Evolutionary conservation across 805 yeast species (phyloP).

Genomic region (Candida schatavii): DNA sequence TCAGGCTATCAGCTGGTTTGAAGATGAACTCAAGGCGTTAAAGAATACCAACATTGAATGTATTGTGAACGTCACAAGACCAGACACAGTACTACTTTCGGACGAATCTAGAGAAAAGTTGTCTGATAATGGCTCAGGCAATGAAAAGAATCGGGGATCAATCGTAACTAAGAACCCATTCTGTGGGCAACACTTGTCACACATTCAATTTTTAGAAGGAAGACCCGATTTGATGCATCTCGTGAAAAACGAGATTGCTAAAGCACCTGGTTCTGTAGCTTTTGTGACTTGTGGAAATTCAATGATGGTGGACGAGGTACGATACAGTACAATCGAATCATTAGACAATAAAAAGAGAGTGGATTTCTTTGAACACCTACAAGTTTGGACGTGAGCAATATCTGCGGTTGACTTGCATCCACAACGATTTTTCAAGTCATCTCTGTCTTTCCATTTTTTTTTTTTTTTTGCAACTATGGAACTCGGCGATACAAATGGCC

Average conservation of each 20-base stretch:
- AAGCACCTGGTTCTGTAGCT: slow-evolving; percentile 35
- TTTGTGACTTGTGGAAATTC: slow-evolving; percentile 35
- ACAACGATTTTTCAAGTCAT: too few relatives aligned
- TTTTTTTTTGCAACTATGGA: too few relatives aligned
- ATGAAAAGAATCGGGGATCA: neutral
- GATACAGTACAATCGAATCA: slow-evolving; percentile 38
- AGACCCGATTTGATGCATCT: slow-evolving; percentile 43
- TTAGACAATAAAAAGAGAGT: slow-evolving; percentile 42
- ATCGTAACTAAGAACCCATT: neutral
- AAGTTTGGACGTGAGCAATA: slow-evolving; percentile 63
- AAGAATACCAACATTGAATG: slow-evolving; percentile 26
- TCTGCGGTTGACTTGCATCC: too few relatives aligned
- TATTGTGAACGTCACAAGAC: slow-evolving; percentile 28
- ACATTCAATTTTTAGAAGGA: slow-evolving; percentile 33
- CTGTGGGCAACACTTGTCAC: slow-evolving; percentile 7
- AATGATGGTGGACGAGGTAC: slow-evolving; percentile 29
- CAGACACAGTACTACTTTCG: slow-evolving; percentile 11
- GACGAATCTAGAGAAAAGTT: neutral
- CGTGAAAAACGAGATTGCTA: slow-evolving; percentile 28
- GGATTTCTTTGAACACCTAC: slow-evolving; percentile 73
- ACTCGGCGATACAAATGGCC: too few relatives aligned
- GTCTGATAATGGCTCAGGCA: neutral
- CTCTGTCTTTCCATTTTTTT: too few relatives aligned
- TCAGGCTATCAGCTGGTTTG: slow-evolving; percentile 45
- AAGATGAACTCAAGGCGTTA: slow-evolving; percentile 38